Evolutionary conservation across 1,139 yeast genomes (phyloP).

Genomic region (Pichia sp.): DNA sequence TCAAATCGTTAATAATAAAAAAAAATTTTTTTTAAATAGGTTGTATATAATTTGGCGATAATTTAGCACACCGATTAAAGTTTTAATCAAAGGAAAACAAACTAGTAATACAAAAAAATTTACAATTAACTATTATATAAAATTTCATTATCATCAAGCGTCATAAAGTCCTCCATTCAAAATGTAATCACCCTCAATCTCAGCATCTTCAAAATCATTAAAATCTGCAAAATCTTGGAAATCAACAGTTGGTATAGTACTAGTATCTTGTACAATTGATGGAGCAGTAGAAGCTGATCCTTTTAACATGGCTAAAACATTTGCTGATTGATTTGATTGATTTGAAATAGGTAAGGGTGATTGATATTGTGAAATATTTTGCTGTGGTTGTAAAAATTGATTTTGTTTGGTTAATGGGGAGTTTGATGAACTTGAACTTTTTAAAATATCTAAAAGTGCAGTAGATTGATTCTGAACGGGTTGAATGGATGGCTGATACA

Average conservation of each 20-base stretch:
- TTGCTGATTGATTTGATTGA: background rate
- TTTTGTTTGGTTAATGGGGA: background rate
- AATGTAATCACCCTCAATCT: slow-evolving; percentile 18
- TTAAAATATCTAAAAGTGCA: background rate
- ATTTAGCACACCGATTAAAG: too few species aligned
- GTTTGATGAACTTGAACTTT: background rate
- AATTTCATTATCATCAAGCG: background rate
- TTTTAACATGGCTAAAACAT: background rate
- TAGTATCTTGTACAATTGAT: background rate
- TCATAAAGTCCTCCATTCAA: slow-evolving; percentile 12
- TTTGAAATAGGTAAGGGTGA: background rate
- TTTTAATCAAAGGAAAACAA: too few species aligned
- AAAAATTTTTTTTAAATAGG: too few species aligned
- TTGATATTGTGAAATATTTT: too few species aligned
- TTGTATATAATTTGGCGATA: too few species aligned
- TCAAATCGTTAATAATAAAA: background rate
- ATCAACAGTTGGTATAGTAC: slow-evolving; percentile 7
- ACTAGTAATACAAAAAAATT: too few species aligned
- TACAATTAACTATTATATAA: too few species aligned
- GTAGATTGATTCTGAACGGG: background rate
- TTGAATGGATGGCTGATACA: background rate
- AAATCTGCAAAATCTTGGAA: slow-evolving; percentile 21
- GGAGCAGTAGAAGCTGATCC: background rate
- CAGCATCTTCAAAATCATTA: slow-evolving; percentile 20
- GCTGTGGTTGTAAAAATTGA: background rate